Evolutionary conservation across 176 grass and related monocot genomes (phyloP), one percentile per base, ranked within the genome.

Genomic region (Paspalum notatum): DNA sequence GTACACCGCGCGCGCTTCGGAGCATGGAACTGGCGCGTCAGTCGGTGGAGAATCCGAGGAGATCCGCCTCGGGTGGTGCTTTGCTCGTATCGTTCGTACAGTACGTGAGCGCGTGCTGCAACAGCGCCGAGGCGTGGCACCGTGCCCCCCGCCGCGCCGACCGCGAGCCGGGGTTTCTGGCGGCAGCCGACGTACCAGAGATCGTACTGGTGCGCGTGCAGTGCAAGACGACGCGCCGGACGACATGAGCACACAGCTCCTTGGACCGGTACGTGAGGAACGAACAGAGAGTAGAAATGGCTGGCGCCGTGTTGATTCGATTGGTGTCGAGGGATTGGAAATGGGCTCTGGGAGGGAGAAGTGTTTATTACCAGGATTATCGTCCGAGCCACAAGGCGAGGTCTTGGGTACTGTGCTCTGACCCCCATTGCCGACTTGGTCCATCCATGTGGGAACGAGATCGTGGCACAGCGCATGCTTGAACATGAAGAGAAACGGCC

Each of bases 11-110:
- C 26, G 15, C 21, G 40, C 32, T 32, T 26, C 55, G 55, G 8
- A 15, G 27, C 41, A 59, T 16, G 16, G 5, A 46, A 48, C 26
- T 24, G 41, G 6, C 1, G 20, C 24, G 51, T 46, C 78, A 32
- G 45, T 69, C 21, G 8, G 40, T 9, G 17, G 11, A 22, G 78
- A 18, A 80, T 80, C 78, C 78, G 25, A 80, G 65, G 78, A 11
- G 41, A 60, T 60, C 71, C 5, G 71, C 27, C 49, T 20, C 48
- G 8, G 12, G 0, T 10, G 32, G 32, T n/a, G n/a, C n/a, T 3
- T 32, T 32, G 32, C 32, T 32, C 32, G 32, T 32, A 15, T 41
- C 11, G 45, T 65, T 32, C 32, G 32, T 32, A 15, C 41, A 5
- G 45, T 65, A 51, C 45, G 26, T 13, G 44, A 6, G 15, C 59